Base-by-base conservation (phyloP, 2,329 filamentous ascomycete species). In the Aspergillus japonicus region DNA sequence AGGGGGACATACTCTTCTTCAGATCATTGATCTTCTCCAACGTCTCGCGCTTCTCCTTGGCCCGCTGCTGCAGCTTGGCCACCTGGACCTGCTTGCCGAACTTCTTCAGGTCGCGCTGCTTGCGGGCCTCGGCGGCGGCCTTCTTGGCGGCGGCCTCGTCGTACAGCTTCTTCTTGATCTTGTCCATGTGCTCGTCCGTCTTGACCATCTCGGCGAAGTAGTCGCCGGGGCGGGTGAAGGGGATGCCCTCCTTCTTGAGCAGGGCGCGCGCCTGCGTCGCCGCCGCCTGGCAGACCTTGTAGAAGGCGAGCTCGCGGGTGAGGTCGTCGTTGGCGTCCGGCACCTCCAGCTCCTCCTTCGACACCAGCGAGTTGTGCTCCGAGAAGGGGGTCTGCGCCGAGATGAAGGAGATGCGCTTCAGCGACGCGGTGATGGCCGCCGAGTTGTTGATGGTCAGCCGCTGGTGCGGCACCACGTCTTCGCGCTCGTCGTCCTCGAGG, bases 191-290 rank as follows among this genome's bases (percentile, higher is more conserved):
- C 70, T 96, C 94, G 74, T 99, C 95, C 71, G 89, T 91, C 86
- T 98, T 98, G 71, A 97, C 89, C 93, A 98, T 99, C 83, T 99
- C 95, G 49, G 95, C 95, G 70, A 99, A 99, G 80, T 96, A 99
- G 79, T 99, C 95, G 58, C 86, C 88, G 3, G 95, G 95, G 10
- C 95, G 86, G 29, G 91, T 89, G 79, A 99, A 99, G 6, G 90
- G 86, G 0, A 94, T 84, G 8, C 89, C 89, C 76, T 97, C 94
- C 64, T 89, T 88, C 72, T 90, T 89, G 24, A 99, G 83, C 62
- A 88, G 80, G n/a, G 80, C 76, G 58, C 94, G 89, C 2, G 87
- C 95, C 61, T 86, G 80, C 65, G 88, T 85, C 4, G 89, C 92
- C 1, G 92, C 92, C 39, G 90, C 87, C 44, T 96, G 85, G 51